These are phyloP conservation scores for Cercospora sp. DNA, from an alignment of 2,329 filamentous ascomycete species.

Conservation along the genomic window DNA sequence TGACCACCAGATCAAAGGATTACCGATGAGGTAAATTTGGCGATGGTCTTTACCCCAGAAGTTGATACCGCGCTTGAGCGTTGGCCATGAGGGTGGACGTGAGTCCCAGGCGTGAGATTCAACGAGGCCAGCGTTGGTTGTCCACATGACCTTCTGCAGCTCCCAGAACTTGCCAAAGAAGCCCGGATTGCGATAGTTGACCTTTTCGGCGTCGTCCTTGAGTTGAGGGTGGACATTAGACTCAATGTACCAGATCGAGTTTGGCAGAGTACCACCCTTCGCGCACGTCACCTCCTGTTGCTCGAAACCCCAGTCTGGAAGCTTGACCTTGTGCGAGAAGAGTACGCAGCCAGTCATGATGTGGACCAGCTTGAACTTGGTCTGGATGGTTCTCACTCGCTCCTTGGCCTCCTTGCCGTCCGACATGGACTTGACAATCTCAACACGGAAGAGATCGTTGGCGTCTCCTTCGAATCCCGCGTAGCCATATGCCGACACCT, in stretches of 20 bases:
- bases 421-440: constrained; percentile 90
- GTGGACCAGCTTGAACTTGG: constrained; percentile 93
- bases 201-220: constrained; percentile 75
- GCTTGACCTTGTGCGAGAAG: constrained; percentile 98
- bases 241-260: constrained; percentile 97
- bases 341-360: constrained; percentile 95
- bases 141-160: constrained; percentile 98
- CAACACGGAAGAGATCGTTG: constrained; percentile 91
- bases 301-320: constrained; percentile 96
- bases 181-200: constrained; percentile 91
- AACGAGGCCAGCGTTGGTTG: constrained; percentile 90
- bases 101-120: constrained; percentile 99
- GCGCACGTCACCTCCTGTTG: constrained; percentile 99
- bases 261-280: constrained; percentile 83
- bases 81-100: constrained; percentile 87
- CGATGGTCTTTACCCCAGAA: constrained; percentile 96
- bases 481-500: constrained; percentile 84
- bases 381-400: constrained; percentile 87
- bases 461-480: constrained; percentile 96
- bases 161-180: constrained; percentile 99
- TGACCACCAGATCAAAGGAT: constrained; percentile 92
- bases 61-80: constrained; percentile 92
- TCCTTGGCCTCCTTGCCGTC: constrained; percentile 75
- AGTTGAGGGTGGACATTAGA: constrained; percentile 81
- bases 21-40: constrained; percentile 94